These are phyloP conservation scores for Cetradonia linearis DNA, from an alignment of 495 filamentous ascomycete species.

Conservation along the genomic window DNA sequence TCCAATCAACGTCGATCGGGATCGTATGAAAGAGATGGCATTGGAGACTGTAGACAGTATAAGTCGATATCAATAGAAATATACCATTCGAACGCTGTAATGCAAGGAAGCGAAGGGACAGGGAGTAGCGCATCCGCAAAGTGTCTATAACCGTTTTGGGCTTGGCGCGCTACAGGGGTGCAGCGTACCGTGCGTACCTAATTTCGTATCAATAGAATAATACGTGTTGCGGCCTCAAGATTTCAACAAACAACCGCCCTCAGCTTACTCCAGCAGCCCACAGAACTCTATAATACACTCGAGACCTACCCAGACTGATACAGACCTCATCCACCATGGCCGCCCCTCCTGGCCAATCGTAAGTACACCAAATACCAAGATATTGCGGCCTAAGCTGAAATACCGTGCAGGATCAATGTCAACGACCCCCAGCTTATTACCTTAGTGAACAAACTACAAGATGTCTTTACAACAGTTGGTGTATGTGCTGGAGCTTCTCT, in stretches of 20 bases:
- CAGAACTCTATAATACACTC: too few species aligned
- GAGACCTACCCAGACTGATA: neutral
- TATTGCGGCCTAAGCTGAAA: conserved; percentile 13
- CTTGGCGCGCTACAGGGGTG: conserved; percentile 5
- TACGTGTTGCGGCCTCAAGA: conserved; percentile 5
- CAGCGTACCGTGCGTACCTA: neutral
- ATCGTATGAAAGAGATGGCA: neutral
- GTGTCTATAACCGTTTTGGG: neutral
- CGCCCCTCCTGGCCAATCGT: conserved; percentile 26
- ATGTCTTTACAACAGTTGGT: conserved; percentile 97
- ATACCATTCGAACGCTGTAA: neutral
- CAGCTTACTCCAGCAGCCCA: neutral
- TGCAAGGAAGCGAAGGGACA: neutral
- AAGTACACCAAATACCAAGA: conserved; percentile 3
- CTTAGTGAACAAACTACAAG: conserved; percentile 97
- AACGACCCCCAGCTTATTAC: conserved; percentile 77
- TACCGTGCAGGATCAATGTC: conserved; percentile 55
- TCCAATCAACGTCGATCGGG: neutral
- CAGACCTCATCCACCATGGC: conserved; percentile 21
- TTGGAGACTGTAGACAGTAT: neutral
- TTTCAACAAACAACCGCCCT: neutral
- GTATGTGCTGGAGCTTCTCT: conserved; percentile 52
- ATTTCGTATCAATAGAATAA: neutral
- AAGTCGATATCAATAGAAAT: neutral
- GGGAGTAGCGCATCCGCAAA: neutral